Base-by-base conservation (phyloP, 202 grass and related monocot species). In the Miscanthus sacchariflorus region DNA sequence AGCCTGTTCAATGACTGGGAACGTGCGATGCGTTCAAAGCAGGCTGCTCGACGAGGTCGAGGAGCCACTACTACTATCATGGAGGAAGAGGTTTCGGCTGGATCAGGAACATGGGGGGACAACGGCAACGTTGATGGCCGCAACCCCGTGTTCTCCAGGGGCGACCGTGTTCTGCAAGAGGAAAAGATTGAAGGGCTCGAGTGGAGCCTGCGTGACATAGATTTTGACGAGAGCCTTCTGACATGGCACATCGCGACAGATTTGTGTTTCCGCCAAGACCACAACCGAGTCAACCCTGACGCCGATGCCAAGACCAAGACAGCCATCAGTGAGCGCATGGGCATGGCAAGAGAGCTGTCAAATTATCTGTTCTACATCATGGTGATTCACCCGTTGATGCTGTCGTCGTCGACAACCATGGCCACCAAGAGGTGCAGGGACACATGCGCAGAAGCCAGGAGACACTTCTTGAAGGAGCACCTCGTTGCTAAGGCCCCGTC, bases 231-330 rank as follows among this genome's bases (percentile, higher is more conserved):
- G 68, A 80, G 87, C 45, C 30, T 92, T 6, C 87, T 92, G 1
- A 13, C 87, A 21, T 92, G 91, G 91, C 91, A 92, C 23, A 83
- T 92, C 3, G 91, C 91, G 0, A 89, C 91, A 0, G 87, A 92
- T 54, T 0, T 92, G 12, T 81, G 87, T 15, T 87, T 54, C 13
- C 28, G 77, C 38, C 23, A 69, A 17, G 59, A 33, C 8, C 12
- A n/a, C n/a, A n/a, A n/a, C n/a, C n/a, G n/a, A n/a, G n/a, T n/a
- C n/a, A n/a, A n/a, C n/a, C n/a, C n/a, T n/a, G n/a, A n/a, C n/a
- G 28, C 28, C 12, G 14, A 70, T 19, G 0, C 15, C 10, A 18
- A 74, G 10, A 5, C 3, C 8, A n/a, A 23, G 38, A 65, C n/a
- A n/a, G n/a, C n/a, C n/a, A n/a, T n/a, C n/a, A n/a, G n/a, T n/a